These are phyloP conservation scores for Paraphaeosphaeria sporulosa DNA, from an alignment of 2,329 filamentous ascomycete species.

Conservation along the genomic window DNA sequence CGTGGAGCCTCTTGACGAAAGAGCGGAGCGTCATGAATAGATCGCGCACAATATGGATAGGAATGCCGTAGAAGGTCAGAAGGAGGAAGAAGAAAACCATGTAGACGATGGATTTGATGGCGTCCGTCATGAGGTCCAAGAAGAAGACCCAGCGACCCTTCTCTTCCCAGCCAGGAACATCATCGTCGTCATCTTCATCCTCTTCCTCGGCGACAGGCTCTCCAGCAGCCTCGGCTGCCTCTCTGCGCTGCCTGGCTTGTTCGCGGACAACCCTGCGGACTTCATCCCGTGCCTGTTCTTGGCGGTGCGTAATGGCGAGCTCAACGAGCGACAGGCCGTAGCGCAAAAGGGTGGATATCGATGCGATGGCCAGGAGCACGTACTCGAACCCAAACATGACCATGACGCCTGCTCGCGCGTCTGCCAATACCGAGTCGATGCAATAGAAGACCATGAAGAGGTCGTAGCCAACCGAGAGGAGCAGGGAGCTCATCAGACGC, in stretches of 20 bases:
- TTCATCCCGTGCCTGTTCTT: conserved; percentile 69
- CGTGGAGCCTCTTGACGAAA: conserved; percentile 87
- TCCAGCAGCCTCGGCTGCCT: conserved; percentile 48
- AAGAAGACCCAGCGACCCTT: conserved; percentile 94
- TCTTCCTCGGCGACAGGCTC: conserved; percentile 55
- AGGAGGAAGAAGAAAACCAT: conserved; percentile 92
- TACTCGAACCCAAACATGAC: conserved; percentile 99
- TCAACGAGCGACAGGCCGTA: conserved; percentile 84
- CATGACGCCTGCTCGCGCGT: conserved; percentile 98
- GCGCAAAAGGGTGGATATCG: conserved; percentile 77
- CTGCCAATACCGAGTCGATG: conserved; percentile 80
- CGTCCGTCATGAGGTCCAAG: conserved; percentile 85
- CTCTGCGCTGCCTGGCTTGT: conserved; percentile 71
- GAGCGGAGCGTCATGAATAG: conserved; percentile 93
- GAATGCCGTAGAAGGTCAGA: conserved; percentile 90
- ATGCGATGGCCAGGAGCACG: conserved; percentile 82
- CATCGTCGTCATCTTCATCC: conserved; percentile 90
- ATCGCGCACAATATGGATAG: conserved; percentile 95
- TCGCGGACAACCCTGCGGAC: conserved; percentile 57
- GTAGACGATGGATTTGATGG: conserved; percentile 90
- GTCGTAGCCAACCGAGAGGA: conserved; percentile 82
- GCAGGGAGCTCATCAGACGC: conserved; percentile 78
- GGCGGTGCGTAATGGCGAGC: conserved; percentile 74
- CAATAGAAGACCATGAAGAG: conserved; percentile 81
- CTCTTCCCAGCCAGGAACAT: conserved; percentile 94